phyloP scores from a whole-genome alignment of 1,284 basidiomycete species.

The Cryptococcus maquisensis region DNA sequence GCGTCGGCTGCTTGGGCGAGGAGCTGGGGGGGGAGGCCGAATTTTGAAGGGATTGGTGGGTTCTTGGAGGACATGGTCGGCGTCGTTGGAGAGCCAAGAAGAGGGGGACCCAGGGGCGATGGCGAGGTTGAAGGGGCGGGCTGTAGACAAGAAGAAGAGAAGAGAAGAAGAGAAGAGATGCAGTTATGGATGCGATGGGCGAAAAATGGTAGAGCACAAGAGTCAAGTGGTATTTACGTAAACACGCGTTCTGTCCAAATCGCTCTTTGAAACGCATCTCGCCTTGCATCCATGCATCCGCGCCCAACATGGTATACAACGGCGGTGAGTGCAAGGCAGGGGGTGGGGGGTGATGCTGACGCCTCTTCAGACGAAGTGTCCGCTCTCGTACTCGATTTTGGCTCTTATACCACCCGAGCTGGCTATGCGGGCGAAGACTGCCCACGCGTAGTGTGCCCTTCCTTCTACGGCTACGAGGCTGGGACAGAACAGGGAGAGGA shows the following conservation, averaged over 20 bases:
- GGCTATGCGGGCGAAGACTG: conserved; percentile 97
- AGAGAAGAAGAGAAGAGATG: not conserved
- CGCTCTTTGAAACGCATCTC: not conserved
- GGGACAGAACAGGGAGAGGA: conserved; percentile 54
- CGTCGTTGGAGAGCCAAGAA: not conserved
- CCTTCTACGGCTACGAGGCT: conserved; percentile 71
- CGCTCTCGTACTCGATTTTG: conserved; percentile 92
- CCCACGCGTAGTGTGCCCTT: conserved; percentile 86
- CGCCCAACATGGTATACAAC: conserved; percentile 44
- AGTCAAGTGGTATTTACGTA: not conserved
- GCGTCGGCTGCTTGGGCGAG: conserved; percentile 34
- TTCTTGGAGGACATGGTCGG: not conserved
- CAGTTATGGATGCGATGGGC: not conserved
- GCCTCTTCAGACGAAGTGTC: conserved; percentile 59
- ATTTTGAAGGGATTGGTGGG: conserved; percentile 15
- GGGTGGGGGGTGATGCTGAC: not conserved
- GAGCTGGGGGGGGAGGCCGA: conserved; percentile 15
- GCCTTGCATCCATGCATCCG: not conserved
- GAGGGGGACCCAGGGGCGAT: not conserved
- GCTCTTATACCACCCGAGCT: conserved; percentile 80
- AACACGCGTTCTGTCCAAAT: not conserved
- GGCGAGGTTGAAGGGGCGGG: not conserved
- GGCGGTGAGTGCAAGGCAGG: conserved; percentile 29
- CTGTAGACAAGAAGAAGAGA: not conserved
- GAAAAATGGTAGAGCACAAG: not conserved